These are phyloP conservation scores for Kwoniella heveanensis DNA, from an alignment of 768 basidiomycete species.

Conservation along the genomic window DNA sequence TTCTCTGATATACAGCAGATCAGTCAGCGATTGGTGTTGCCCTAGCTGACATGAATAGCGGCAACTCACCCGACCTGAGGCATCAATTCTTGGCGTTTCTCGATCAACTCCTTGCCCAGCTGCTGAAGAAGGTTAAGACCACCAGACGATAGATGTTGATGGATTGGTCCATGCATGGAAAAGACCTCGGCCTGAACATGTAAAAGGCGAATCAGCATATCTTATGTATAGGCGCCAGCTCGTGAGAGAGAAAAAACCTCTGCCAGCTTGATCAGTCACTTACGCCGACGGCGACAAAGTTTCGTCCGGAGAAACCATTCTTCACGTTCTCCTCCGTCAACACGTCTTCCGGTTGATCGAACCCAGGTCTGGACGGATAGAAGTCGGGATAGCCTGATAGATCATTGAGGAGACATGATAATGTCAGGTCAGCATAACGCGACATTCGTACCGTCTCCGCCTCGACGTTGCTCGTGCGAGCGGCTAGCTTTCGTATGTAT, in stretches of 20 bases:
- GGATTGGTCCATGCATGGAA: conserved; percentile 51
- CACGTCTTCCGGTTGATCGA: conserved; percentile 50
- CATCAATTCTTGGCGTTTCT: conserved; percentile 47
- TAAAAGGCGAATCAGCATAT: conserved; percentile 2
- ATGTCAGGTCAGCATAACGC: not conserved
- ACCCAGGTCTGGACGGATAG: conserved; percentile 53
- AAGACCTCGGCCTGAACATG: conserved; percentile 43
- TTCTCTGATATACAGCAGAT: conserved; percentile 24
- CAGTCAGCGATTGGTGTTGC: conserved; percentile 7
- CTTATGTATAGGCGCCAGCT: too few relatives aligned
- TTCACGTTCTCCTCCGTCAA: conserved; percentile 54
- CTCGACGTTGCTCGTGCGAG: too few relatives aligned
- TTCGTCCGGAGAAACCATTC: conserved; percentile 47
- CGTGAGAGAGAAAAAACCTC: too few relatives aligned
- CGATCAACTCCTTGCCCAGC: conserved; percentile 38
- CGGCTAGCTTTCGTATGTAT: not conserved
- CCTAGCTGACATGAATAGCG: too few relatives aligned
- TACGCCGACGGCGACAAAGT: conserved; percentile 38
- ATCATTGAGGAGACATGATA: too few relatives aligned
- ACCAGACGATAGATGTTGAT: conserved; percentile 38
- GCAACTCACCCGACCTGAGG: conserved; percentile 41
- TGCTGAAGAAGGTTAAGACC: conserved; percentile 41
- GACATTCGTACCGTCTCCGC: too few relatives aligned
- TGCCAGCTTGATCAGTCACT: not conserved
- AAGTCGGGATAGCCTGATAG: conserved; percentile 52